phyloP scores from a whole-genome alignment of 2,329 filamentous ascomycete genomes.

The Chaetomium globosum region DNA sequence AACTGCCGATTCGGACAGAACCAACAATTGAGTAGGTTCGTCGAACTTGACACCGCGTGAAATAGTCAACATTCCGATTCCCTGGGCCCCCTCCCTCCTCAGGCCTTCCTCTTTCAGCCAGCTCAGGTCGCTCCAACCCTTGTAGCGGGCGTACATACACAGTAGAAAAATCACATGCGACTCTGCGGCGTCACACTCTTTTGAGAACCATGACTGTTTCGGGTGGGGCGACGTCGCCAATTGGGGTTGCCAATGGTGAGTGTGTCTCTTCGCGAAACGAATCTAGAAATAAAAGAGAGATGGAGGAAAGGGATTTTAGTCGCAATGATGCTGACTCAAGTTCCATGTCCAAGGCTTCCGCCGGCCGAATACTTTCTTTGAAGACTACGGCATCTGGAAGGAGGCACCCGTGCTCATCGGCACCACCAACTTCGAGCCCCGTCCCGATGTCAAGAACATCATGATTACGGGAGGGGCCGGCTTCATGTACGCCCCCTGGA shows the following conservation, averaged over 20 bases:
- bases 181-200: not conserved
- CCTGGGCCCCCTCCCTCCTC: not conserved
- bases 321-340: not conserved
- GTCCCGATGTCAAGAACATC: conserved; percentile 73
- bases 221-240: conserved; percentile 15
- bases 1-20: conserved; percentile 9
- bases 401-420: conserved; percentile 71
- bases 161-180: not conserved
- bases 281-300: not conserved
- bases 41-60: not conserved
- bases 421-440: conserved; percentile 69
- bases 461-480: conserved; percentile 83
- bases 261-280: not conserved
- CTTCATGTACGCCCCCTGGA: conserved; percentile 68
- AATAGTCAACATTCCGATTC: not conserved
- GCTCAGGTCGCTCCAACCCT: not conserved
- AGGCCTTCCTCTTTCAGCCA: not conserved
- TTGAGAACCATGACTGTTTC: conserved; percentile 26
- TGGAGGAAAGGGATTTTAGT: not conserved
- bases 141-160: not conserved
- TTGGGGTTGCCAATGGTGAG: conserved; percentile 27
- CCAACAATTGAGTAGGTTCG: not conserved
- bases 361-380: conserved; percentile 48
- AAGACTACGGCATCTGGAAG: conserved; percentile 69
- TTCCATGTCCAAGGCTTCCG: conserved; percentile 24